Evolutionary conservation across 2,329 filamentous ascomycete species (phyloP).

Genomic region (Chaetomiaceae sp.): DNA sequence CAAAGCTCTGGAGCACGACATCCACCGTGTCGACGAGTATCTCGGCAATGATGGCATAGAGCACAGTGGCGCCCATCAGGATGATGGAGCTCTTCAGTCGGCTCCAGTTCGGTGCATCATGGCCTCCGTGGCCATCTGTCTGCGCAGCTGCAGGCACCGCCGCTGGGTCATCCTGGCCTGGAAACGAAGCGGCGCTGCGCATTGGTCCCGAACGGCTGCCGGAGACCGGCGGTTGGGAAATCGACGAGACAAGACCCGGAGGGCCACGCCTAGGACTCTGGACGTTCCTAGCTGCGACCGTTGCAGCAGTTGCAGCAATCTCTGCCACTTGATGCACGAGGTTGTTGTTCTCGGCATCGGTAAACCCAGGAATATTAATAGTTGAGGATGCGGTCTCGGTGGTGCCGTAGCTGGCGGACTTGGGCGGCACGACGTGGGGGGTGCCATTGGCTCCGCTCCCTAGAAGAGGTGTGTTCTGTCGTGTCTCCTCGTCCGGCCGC

Average conservation of each 20-base stretch:
- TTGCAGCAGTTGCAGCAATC: conserved; percentile 86
- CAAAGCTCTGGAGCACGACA: conserved; percentile 83
- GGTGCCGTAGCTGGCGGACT: conserved; percentile 44
- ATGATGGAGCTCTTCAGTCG: conserved; percentile 86
- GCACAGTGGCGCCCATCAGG: conserved; percentile 77
- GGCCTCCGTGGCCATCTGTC: conserved; percentile 61
- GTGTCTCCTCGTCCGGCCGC: conserved; percentile 44
- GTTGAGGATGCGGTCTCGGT: conserved; percentile 38
- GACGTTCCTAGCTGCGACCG: conserved; percentile 78
- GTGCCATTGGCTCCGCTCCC: conserved; percentile 43
- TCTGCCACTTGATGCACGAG: conserved; percentile 86
- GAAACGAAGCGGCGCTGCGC: conserved; percentile 37
- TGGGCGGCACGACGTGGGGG: conserved; percentile 75
- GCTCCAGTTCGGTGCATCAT: conserved; percentile 99
- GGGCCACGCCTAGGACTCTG: conserved; percentile 15
- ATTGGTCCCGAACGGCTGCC: conserved; percentile 30
- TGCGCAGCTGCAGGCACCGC: conserved; percentile 36
- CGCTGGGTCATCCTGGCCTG: conserved; percentile 44
- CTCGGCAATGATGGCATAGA: conserved; percentile 96
- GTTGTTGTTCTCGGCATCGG: conserved; percentile 74
- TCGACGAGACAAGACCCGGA: conserved; percentile 16
- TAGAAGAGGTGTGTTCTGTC: conserved; percentile 36
- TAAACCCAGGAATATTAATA: conserved; percentile 63
- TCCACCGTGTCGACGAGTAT: conserved; percentile 97
- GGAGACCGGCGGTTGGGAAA: conserved; percentile 18